Evolutionary conservation across 1,284 basidiomycete genomes (phyloP).

Genomic region (Cutaneotrichosporon cyanovorans): DNA sequence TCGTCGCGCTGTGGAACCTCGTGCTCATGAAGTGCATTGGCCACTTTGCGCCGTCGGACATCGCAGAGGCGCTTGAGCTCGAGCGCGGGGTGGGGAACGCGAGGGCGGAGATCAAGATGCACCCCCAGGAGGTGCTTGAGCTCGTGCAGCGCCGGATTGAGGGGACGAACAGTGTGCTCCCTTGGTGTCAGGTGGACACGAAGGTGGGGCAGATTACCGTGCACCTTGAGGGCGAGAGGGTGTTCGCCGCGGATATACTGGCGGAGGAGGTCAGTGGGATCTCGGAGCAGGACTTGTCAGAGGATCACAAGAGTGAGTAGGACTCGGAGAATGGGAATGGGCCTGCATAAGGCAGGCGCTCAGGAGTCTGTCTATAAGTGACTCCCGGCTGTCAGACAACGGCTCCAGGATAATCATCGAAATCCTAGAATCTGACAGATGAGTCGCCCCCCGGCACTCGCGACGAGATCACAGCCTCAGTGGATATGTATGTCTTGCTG

Average conservation of each 20-base stretch:
- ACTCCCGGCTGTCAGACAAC: too few relatives aligned
- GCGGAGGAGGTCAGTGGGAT: constrained; percentile 73
- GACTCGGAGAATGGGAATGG: too few relatives aligned
- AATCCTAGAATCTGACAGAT: too few relatives aligned
- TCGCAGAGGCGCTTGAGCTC: constrained; percentile 51
- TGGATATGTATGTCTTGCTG: too few relatives aligned
- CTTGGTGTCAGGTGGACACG: constrained; percentile 86
- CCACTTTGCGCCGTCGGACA: constrained; percentile 58
- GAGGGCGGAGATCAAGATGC: constrained; percentile 42
- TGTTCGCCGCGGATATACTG: constrained; percentile 92
- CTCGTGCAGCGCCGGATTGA: constrained; percentile 80
- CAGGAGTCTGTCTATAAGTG: too few relatives aligned
- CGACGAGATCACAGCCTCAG: too few relatives aligned
- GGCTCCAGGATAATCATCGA: too few relatives aligned
- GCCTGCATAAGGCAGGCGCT: too few relatives aligned
- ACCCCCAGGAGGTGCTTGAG: constrained; percentile 65
- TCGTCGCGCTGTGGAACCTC: constrained; percentile 89
- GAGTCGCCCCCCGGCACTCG: too few relatives aligned
- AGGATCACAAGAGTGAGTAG: constrained; percentile 74
- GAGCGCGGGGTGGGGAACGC: constrained; percentile 27
- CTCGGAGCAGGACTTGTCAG: constrained; percentile 52
- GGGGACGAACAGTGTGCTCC: constrained; percentile 74
- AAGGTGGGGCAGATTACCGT: constrained; percentile 80
- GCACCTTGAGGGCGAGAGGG: constrained; percentile 69
- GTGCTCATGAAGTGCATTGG: constrained; percentile 71